Conservation (phyloP, 306 rosid species). For the Sechiopsis laciniata region DNA sequence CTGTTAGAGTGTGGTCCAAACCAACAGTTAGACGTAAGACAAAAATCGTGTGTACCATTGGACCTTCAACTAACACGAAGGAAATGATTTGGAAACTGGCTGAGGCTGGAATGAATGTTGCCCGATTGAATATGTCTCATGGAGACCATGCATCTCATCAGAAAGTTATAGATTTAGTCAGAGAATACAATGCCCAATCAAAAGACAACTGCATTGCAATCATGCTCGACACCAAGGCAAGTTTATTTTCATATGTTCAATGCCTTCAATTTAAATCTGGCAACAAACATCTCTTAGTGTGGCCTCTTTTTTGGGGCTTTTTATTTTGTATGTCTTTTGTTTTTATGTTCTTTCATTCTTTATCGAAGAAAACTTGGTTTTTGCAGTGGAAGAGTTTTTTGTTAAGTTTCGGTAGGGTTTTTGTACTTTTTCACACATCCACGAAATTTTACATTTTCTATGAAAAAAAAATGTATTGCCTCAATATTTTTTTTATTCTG, state of each 20-base stretch:
- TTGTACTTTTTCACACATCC: too few relatives aligned
- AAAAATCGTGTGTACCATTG: conserved; percentile 91
- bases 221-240: conserved; percentile 94
- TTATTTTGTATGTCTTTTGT: too few relatives aligned
- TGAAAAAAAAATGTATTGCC: not conserved
- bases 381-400: too few relatives aligned
- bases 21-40: conserved; percentile 84
- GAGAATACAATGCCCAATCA: conserved; percentile 71
- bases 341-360: too few relatives aligned
- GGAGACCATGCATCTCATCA: conserved; percentile 97
- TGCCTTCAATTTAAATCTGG: not conserved
- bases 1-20: conserved; percentile 78
- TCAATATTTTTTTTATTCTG: not conserved
- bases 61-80: conserved; percentile 84
- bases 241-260: conserved; percentile 4
- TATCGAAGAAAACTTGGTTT: too few relatives aligned
- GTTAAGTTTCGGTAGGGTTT: too few relatives aligned
- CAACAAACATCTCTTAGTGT: not conserved
- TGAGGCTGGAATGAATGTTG: conserved; percentile 97
- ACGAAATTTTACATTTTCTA: too few relatives aligned
- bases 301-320: not conserved
- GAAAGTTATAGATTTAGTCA: conserved; percentile 90
- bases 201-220: conserved; percentile 77
- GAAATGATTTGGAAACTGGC: conserved; percentile 99
- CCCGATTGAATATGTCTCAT: conserved; percentile 92